Evolutionary conservation across 1,139 yeast species (phyloP).

Genomic region (Suhomyces bokatorum): DNA sequence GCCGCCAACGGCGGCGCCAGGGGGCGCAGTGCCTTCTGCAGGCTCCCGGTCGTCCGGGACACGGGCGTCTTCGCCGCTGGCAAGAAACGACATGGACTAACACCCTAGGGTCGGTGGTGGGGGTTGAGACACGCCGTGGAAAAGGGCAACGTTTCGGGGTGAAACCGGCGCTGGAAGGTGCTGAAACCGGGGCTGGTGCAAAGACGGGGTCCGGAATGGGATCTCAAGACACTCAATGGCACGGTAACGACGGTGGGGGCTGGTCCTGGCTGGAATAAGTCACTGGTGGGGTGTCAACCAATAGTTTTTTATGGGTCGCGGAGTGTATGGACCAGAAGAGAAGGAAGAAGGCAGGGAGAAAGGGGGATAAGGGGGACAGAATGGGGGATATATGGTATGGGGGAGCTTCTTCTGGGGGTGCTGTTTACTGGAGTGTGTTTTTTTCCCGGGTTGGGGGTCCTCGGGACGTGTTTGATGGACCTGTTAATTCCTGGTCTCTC

Average conservation of each 20-base stretch:
- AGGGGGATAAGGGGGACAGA: background rate
- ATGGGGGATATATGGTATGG: background rate
- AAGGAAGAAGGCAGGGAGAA: background rate
- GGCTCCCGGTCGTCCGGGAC: background rate
- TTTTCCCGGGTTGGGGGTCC: background rate
- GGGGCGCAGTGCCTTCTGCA: background rate
- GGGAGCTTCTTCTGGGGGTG: background rate
- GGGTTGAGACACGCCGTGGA: too few relatives aligned
- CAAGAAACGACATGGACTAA: conserved; percentile 6
- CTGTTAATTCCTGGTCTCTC: too few relatives aligned
- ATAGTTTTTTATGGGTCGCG: conserved; percentile 4
- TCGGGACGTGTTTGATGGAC: too few relatives aligned
- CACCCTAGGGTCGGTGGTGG: background rate
- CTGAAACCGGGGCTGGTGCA: too few relatives aligned
- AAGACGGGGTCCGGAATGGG: background rate
- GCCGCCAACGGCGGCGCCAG: conserved; percentile 19
- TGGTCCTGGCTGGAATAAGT: background rate
- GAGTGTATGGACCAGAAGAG: conserved; percentile 1
- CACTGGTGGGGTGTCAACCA: conserved; percentile 1
- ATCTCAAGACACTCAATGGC: background rate
- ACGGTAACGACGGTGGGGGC: background rate
- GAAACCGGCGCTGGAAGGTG: background rate
- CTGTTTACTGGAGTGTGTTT: background rate
- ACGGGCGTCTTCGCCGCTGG: conserved; percentile 1
- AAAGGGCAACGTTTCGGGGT: background rate